Conservation (phyloP, 1,284 basidiomycete species). For the Rhizoctonia solani region DNA sequence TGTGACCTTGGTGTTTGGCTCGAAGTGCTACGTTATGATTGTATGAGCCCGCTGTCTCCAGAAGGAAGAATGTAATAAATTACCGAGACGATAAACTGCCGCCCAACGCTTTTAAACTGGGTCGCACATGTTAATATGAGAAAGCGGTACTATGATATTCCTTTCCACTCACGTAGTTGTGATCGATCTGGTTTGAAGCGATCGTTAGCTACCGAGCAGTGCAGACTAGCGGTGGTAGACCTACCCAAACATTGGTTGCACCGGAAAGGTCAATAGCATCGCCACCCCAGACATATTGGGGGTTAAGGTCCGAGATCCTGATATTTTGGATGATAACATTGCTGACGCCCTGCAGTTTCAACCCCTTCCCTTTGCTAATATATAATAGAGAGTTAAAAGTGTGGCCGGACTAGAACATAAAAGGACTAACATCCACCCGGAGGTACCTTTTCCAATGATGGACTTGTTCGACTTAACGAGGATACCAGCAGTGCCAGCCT, state of each 20-base stretch:
- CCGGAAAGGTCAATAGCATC: constrained; percentile 10
- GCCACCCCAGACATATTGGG: constrained; percentile 16
- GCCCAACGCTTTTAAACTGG: constrained; percentile 7
- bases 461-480: neutral
- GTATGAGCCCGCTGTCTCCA: neutral
- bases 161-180: constrained; percentile 5
- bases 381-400: neutral
- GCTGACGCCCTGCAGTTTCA: neutral
- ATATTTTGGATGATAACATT: constrained; percentile 11
- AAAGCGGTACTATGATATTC: neutral
- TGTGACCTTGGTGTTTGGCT: neutral
- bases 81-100: constrained; percentile 8
- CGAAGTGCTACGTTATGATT: neutral
- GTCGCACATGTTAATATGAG: neutral
- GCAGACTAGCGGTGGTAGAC: neutral
- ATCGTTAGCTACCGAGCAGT: too few species aligned
- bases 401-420: neutral
- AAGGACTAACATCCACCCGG: constrained; percentile 1
- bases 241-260: constrained; percentile 1
- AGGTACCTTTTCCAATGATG: too few species aligned
- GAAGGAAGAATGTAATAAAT: neutral
- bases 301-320: neutral
- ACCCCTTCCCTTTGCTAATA: neutral
- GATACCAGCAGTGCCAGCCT: neutral
- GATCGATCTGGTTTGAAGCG: neutral